A percentile compares a stretch with the other conserved stretches of the same genome.
Evolutionary conservation across 148 eudicot species (phyloP).

Genomic region (Amaranthus palmeri): DNA sequence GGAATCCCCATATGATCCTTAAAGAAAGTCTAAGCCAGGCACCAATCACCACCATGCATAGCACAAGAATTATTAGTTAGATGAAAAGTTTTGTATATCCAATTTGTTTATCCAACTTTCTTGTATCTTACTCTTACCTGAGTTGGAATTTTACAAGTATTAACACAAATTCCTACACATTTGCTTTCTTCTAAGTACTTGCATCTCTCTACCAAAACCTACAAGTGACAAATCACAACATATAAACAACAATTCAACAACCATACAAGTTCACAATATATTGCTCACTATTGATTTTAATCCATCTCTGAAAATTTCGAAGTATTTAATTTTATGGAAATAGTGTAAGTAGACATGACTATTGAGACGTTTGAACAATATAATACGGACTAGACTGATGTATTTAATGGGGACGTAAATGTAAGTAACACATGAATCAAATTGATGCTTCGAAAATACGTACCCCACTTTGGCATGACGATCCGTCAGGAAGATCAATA

Average conservation of each 20-base stretch:
- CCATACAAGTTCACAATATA: background rate
- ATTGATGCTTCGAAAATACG: background rate
- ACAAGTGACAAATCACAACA: conserved; percentile 17
- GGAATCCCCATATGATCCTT: conserved; percentile 89
- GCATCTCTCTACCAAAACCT: conserved; percentile 96
- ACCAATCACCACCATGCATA: background rate
- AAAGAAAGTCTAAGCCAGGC: conserved; percentile 56
- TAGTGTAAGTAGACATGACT: no score
- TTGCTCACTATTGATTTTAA: no score
- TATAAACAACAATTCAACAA: background rate
- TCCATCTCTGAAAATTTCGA: no score
- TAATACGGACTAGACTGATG: no score
- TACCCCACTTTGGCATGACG: conserved; percentile 75
- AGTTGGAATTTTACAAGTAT: conserved; percentile 95
- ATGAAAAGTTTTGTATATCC: background rate
- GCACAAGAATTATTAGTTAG: background rate
- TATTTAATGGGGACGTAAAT: no score
- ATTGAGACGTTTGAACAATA: no score
- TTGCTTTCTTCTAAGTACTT: conserved; percentile 95
- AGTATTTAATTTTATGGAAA: no score
- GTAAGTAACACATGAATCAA: no score
- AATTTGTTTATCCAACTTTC: no score
- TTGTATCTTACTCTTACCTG: conserved; percentile 45
- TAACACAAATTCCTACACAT: conserved; percentile 87
- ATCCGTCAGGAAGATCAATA: conserved; percentile 71